Percentiles rank a stretch among this genome's conserved stretches.
Evolutionary conservation across 495 filamentous ascomycete genomes (phyloP).

Genomic region (Chaetomidium leptoderma): DNA sequence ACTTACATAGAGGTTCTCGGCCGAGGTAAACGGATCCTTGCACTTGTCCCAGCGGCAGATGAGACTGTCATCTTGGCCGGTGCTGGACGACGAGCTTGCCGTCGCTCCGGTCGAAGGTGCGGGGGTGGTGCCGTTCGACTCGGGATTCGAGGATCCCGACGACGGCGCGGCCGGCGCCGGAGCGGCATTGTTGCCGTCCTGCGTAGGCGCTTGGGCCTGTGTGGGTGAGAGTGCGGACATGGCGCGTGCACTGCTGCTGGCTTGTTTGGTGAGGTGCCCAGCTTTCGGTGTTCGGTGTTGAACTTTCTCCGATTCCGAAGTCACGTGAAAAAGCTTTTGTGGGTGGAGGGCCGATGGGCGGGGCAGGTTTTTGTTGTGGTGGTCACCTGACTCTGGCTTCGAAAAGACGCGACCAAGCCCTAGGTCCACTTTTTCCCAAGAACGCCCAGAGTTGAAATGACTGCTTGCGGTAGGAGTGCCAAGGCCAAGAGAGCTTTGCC

Average conservation of each 20-base stretch:
- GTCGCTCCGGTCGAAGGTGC: constrained; percentile 42
- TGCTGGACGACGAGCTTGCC: constrained; percentile 35
- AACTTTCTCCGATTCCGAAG: neutral
- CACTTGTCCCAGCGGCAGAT: constrained; percentile 86
- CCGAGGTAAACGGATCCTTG: constrained; percentile 69
- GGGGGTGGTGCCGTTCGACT: constrained; percentile 44
- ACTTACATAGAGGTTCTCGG: constrained; percentile 88
- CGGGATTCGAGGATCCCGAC: constrained; percentile 25
- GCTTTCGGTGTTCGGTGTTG: neutral
- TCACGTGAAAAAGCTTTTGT: constrained; percentile 9
- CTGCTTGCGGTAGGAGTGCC: constrained; percentile 15
- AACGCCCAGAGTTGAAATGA: constrained; percentile 20
- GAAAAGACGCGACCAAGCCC: constrained; percentile 12
- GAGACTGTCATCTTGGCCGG: constrained; percentile 56
- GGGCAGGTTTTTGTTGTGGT: neutral
- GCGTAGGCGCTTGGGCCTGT: constrained; percentile 8
- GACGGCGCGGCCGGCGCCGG: constrained; percentile 16
- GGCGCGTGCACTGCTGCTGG: neutral
- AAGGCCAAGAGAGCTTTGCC: constrained; percentile 14
- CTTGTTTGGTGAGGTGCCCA: neutral
- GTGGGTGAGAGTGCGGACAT: constrained; percentile 19
- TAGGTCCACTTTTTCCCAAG: constrained; percentile 22
- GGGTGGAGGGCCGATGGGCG: no score
- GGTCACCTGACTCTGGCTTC: neutral
- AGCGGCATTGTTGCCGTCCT: constrained; percentile 14